Conservation (phyloP, 2,329 filamentous ascomycete genomes). For the Emericellopsis cladophorae region DNA sequence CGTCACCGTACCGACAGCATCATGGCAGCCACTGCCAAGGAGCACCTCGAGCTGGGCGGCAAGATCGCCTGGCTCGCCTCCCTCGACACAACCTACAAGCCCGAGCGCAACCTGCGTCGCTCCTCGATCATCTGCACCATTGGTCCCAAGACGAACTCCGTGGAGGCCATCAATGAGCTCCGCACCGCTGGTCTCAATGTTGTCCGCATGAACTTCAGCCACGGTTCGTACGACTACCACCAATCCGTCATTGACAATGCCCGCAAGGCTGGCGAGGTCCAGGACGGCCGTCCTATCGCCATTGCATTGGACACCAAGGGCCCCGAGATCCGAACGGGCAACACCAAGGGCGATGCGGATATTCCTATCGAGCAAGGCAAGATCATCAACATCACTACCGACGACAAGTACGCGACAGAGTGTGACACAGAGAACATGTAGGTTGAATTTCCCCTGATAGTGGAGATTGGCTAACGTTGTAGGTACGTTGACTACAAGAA, state of each 20-base stretch:
- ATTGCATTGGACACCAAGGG: constrained; percentile 77
- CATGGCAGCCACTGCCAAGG: constrained; percentile 58
- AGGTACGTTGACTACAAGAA: constrained; percentile 99
- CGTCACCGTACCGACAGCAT: constrained; percentile 22
- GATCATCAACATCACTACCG: constrained; percentile 91
- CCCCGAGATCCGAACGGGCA: constrained; percentile 48
- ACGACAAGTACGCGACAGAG: constrained; percentile 76
- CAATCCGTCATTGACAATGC: constrained; percentile 97
- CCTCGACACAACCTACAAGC: constrained; percentile 81
- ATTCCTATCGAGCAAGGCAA: constrained; percentile 74
- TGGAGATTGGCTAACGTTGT: not conserved
- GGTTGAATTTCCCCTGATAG: constrained; percentile 16
- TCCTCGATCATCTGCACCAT: constrained; percentile 99
- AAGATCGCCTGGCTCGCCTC: constrained; percentile 52
- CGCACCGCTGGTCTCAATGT: constrained; percentile 88
- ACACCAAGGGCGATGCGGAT: constrained; percentile 76
- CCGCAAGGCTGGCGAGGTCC: constrained; percentile 67
- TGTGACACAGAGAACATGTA: constrained; percentile 92
- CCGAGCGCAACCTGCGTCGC: constrained; percentile 81
- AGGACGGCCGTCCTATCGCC: constrained; percentile 76
- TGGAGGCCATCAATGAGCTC: constrained; percentile 92
- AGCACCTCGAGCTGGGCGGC: constrained; percentile 71
- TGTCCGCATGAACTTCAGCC: constrained; percentile 99
- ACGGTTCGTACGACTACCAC: constrained; percentile 74
- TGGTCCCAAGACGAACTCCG: constrained; percentile 97